Percentiles rank a stretch among this genome's conserved stretches.
These are phyloP conservation scores for Pythium periplocum DNA, from an alignment of 352 stramenopile genomes.

Conservation along the genomic window DNA sequence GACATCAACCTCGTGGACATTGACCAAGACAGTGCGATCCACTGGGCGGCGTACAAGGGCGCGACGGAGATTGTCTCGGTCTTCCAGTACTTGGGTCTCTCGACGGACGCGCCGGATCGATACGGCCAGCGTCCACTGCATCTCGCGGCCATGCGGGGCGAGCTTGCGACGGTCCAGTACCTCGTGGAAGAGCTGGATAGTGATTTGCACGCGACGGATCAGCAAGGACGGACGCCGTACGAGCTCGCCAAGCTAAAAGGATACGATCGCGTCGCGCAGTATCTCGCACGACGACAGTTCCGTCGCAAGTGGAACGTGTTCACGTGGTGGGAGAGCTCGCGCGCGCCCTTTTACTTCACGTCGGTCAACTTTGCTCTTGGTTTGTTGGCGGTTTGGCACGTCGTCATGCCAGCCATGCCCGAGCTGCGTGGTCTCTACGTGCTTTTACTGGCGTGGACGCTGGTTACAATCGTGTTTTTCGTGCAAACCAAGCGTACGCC, in stretches of 20 bases:
- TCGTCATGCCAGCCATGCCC: constrained; percentile 53
- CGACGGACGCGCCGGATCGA: constrained; percentile 48
- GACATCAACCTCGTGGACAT: constrained; percentile 62
- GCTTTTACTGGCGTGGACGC: constrained; percentile 55
- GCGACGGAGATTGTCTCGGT: constrained; percentile 76
- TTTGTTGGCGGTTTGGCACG: constrained; percentile 34
- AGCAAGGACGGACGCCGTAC: constrained; percentile 47
- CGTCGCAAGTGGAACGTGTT: constrained; percentile 57
- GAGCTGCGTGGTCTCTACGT: constrained; percentile 55
- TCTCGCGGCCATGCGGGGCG: constrained; percentile 70
- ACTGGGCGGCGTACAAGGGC: constrained; percentile 86
- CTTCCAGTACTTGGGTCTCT: constrained; percentile 76
- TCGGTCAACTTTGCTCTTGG: constrained; percentile 40
- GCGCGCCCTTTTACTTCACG: constrained; percentile 65
- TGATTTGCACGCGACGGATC: constrained; percentile 40
- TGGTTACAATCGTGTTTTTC: constrained; percentile 62
- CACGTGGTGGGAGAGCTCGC: constrained; percentile 52
- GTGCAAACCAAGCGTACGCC: constrained; percentile 49
- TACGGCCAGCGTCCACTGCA: constrained; percentile 84
- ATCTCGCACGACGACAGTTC: constrained; percentile 39
- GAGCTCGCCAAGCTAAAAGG: constrained; percentile 58
- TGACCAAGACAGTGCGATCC: constrained; percentile 71
- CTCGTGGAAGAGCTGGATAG: constrained; percentile 76
- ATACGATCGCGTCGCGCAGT: constrained; percentile 44
- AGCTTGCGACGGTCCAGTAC: constrained; percentile 68